A percentile compares a stretch with the other conserved stretches of the same genome.
Conservation (phyloP, 1,284 basidiomycete species). For the Tilletia horrida region DNA sequence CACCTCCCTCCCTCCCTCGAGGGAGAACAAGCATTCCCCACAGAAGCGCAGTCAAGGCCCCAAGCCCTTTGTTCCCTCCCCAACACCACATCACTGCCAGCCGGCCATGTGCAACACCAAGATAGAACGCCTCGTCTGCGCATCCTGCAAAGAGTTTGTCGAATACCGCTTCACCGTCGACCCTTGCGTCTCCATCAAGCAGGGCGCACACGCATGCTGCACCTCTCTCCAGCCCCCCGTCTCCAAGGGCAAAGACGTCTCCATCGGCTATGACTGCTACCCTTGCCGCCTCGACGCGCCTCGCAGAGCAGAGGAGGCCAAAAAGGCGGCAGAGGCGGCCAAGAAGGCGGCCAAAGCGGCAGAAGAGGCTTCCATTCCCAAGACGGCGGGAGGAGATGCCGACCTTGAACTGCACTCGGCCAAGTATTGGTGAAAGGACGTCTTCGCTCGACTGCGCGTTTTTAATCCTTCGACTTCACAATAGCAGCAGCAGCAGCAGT, state of each 20-base stretch:
- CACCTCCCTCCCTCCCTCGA: too few relatives aligned
- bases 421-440: constrained; percentile 7
- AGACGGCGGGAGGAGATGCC: background rate
- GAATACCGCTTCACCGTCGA: background rate
- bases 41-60: too few relatives aligned
- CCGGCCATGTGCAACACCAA: background rate
- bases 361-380: background rate
- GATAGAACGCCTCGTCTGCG: background rate
- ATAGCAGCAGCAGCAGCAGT: too few relatives aligned
- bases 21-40: too few relatives aligned
- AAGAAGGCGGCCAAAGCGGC: background rate
- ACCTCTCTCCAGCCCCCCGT: background rate
- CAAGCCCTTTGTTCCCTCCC: too few relatives aligned
- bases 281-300: background rate
- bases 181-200: constrained; percentile 6
- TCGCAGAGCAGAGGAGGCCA: background rate
- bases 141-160: background rate
- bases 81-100: background rate
- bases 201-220: background rate
- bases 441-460: background rate
- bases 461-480: background rate
- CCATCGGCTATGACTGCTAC: background rate
- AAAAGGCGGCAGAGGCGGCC: background rate
- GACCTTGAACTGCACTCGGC: constrained; percentile 5
- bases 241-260: background rate